Evolutionary conservation across 805 yeast genomes (phyloP).

Genomic region (Myxozyma sirexii): DNA sequence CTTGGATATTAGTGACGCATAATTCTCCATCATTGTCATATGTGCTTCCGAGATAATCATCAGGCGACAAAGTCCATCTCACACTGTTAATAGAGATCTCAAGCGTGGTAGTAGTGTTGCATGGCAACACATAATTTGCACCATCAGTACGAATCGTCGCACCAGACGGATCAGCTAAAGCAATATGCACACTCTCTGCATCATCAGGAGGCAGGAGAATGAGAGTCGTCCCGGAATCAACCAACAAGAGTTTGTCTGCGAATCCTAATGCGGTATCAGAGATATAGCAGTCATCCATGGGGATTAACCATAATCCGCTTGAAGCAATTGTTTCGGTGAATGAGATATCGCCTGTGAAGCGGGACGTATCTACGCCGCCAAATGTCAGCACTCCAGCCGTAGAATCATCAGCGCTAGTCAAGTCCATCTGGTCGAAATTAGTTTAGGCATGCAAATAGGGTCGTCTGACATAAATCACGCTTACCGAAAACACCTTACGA

Average conservation of each 20-base stretch:
- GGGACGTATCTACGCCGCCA: constrained; percentile 47
- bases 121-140: constrained; percentile 62
- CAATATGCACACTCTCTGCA: constrained; percentile 57
- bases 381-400: constrained; percentile 50
- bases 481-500: constrained; percentile 49
- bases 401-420: constrained; percentile 44
- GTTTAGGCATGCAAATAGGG: neutral
- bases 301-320: constrained; percentile 54
- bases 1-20: constrained; percentile 69
- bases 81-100: constrained; percentile 49
- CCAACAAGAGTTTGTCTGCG: constrained; percentile 45
- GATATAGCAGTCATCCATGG: constrained; percentile 46
- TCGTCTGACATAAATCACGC: neutral
- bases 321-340: constrained; percentile 44
- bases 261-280: constrained; percentile 38
- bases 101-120: constrained; percentile 53
- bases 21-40: constrained; percentile 51
- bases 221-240: constrained; percentile 71
- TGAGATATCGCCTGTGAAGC: constrained; percentile 49
- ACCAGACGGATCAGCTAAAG: constrained; percentile 47
- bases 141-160: constrained; percentile 53
- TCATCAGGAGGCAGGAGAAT: constrained; percentile 58
- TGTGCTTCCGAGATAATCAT: constrained; percentile 53
- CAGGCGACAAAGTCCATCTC: constrained; percentile 51
- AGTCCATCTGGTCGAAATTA: constrained; percentile 35